Percentiles rank a stretch among this genome's conserved stretches.
These are phyloP conservation scores for Monosporozyma unispora DNA, from an alignment of 805 yeast genomes.

Conservation along the genomic window DNA sequence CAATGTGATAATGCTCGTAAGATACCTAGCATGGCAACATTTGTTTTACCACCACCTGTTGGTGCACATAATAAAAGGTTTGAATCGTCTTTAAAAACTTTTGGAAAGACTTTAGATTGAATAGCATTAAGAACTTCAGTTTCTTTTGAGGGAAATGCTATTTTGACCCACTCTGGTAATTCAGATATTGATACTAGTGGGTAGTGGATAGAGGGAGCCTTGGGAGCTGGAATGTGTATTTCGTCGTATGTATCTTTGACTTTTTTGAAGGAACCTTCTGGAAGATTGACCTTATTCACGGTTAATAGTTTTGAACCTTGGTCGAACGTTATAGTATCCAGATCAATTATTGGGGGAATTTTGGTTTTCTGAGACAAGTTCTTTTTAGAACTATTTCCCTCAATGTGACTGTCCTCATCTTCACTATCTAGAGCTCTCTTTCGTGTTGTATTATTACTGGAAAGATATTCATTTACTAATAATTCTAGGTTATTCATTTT, in stretches of 20 bases:
- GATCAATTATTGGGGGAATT: conserved; percentile 39
- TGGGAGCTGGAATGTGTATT: conserved; percentile 85
- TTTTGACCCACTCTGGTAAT: conserved; percentile 76
- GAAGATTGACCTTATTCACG: conserved; percentile 58
- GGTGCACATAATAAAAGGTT: conserved; percentile 90
- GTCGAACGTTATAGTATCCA: conserved; percentile 55
- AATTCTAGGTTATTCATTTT: conserved; percentile 32
- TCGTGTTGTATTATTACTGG: conserved; percentile 3
- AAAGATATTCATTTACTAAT: conserved; percentile 37
- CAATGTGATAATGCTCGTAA: conserved; percentile 51
- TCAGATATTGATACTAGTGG: conserved; percentile 46
- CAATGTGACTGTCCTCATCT: neutral
- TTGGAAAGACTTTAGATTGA: conserved; percentile 73
- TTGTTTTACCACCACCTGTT: conserved; percentile 97
- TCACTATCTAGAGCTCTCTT: conserved; percentile 6
- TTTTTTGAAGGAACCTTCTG: conserved; percentile 75
- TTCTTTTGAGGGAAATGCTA: conserved; percentile 62
- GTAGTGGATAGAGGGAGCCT: conserved; percentile 34
- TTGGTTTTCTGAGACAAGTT: conserved; percentile 19
- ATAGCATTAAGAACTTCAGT: conserved; percentile 64
- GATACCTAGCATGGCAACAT: conserved; percentile 82
- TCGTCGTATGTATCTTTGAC: conserved; percentile 72
- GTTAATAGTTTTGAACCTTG: conserved; percentile 67
- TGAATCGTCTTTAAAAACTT: conserved; percentile 62
- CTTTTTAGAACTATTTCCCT: conserved; percentile 9